phyloP scores from a whole-genome alignment of 2,329 filamentous ascomycete genomes.

The Eurotiales sp. region DNA sequence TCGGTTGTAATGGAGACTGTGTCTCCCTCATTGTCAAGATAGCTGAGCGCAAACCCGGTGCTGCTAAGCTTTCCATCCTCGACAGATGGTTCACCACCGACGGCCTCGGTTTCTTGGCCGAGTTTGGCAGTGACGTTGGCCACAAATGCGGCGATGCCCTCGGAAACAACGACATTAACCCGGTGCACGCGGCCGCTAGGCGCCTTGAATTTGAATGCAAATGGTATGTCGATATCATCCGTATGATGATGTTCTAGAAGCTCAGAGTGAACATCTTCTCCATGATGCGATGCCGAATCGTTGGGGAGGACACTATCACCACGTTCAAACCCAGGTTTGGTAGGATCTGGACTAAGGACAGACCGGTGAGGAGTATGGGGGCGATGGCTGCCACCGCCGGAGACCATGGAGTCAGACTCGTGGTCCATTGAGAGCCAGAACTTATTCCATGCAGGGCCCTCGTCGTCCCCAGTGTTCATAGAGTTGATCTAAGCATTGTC shows the following conservation, averaged over 20 bases:
- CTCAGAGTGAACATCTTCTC: conserved; percentile 70
- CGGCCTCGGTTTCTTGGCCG: conserved; percentile 72
- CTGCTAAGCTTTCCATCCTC: conserved; percentile 74
- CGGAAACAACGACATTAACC: conserved; percentile 74
- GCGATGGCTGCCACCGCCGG: conserved; percentile 78
- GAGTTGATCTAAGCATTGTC: conserved; percentile 64
- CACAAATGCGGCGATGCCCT: conserved; percentile 78
- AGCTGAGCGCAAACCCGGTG: conserved; percentile 86
- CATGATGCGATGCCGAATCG: conserved; percentile 91
- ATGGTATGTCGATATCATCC: conserved; percentile 64
- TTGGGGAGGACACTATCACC: conserved; percentile 85
- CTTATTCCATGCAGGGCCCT: conserved; percentile 98
- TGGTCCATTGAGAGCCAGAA: conserved; percentile 97
- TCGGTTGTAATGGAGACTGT: conserved; percentile 96
- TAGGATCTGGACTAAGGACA: conserved; percentile 74
- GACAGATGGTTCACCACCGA: conserved; percentile 75
- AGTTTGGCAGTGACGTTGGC: conserved; percentile 76
- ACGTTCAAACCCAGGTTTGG: conserved; percentile 60
- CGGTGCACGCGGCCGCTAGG: conserved; percentile 92
- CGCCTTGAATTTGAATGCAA: conserved; percentile 99
- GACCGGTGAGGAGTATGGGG: conserved; percentile 66
- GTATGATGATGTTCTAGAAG: conserved; percentile 53
- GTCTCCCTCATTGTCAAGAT: conserved; percentile 94
- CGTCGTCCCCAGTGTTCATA: conserved; percentile 81
- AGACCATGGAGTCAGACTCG: conserved; percentile 94